Conservation (phyloP, 768 basidiomycete species). For the Psilocybe azurescens region DNA sequence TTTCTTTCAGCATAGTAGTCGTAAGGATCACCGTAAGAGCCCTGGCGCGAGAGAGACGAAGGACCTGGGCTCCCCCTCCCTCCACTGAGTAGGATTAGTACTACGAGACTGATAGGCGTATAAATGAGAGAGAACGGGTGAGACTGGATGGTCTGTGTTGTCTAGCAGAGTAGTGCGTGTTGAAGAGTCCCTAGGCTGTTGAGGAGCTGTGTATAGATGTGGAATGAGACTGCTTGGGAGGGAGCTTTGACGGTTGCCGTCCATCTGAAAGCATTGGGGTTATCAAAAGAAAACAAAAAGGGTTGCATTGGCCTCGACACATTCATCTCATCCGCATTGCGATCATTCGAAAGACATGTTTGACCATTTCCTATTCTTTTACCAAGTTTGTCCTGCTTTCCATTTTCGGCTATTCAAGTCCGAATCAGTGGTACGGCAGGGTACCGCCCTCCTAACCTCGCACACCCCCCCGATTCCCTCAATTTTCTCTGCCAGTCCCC, state of each 20-base stretch:
- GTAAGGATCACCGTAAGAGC: conserved; percentile 19
- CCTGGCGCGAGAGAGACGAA: conserved; percentile 33
- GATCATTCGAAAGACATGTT: conserved; percentile 40
- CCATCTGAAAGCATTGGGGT: conserved; percentile 21
- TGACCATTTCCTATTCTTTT: conserved; percentile 42
- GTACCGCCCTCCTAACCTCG: conserved; percentile 35
- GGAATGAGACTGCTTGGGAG: conserved; percentile 56
- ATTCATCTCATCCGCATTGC: conserved; percentile 30
- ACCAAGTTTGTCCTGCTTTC: conserved; percentile 22
- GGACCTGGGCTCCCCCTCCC: conserved; percentile 54
- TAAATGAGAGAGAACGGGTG: conserved; percentile 5
- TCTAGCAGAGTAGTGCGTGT: conserved; percentile 30
- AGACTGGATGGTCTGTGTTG: conserved; percentile 2
- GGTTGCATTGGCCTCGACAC: conserved; percentile 36
- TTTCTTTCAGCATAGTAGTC: neutral
- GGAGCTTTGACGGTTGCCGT: conserved; percentile 43
- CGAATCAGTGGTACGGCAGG: conserved; percentile 39
- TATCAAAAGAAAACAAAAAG: conserved; percentile 23
- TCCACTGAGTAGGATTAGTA: conserved; percentile 32
- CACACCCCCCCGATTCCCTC: conserved; percentile 14
- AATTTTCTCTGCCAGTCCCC: conserved; percentile 8
- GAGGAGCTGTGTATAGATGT: conserved; percentile 48
- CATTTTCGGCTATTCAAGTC: conserved; percentile 34
- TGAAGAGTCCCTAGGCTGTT: conserved; percentile 31
- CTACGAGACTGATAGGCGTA: conserved; percentile 27